Evolutionary conservation across 164 flowering plant species (phyloP), one percentile per base, ranked within the genome.

Genomic region (Tetrastigma voinierianum): DNA sequence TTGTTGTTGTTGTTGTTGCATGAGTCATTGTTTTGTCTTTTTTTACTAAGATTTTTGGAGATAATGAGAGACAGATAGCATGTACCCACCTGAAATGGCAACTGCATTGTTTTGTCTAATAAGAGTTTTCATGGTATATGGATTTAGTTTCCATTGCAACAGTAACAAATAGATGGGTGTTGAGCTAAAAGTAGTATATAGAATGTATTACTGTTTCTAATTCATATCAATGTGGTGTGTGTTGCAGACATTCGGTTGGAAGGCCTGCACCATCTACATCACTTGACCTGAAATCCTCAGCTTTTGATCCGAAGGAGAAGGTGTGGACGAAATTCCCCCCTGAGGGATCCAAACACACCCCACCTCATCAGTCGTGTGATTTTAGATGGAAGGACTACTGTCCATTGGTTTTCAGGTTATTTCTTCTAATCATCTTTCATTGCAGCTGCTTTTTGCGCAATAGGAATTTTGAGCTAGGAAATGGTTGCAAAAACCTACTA

Each of bases 351-450:
- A 88, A 91, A 70, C 74, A 85, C 51, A 91, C 94, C 43, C 97
- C 97, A 21, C 92, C 97, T 8, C 96, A 91, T 73, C 88, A 82
- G 61, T 90, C 97, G 3, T 74, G 80, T 70, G 97, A 86, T 7
- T 91, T 91, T 66, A 86, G 64, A 70, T 91, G 93, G 96, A 91
- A 90, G 85, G 97, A 91, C 63, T 91, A 91, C 72, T 91, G 96
- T 77, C 97, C 96, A 5, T 62, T 87, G 46, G 97, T 90, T 57
- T 91, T 91, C 84, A 86, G 94, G 94, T 91, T 14, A 67, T 51
- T 49, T 10, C 57, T 51, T 40, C 46, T 71, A 45, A 15, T 49
- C 21, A 62, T 48, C 25, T 32, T 56, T 44, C 10, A 12, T 46
- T 57, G 4, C 15, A 15, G 25, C 1, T 45, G 14, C 45, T 3